phyloP scores from a whole-genome alignment of 345 rosid species.

The Turnera subulata region DNA sequence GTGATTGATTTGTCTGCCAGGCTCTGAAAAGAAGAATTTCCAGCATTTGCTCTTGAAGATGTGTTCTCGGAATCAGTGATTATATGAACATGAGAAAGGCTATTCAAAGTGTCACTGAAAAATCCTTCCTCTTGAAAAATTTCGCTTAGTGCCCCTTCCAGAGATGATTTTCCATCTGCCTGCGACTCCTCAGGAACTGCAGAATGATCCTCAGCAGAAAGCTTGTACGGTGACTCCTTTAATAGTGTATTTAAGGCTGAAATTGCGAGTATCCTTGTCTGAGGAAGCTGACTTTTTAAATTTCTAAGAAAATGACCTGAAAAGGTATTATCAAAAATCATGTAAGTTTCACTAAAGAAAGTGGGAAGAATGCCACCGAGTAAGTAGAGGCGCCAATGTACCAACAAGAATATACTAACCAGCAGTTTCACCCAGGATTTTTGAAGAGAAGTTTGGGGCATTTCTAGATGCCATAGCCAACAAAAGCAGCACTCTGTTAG shows the following conservation, averaged over 20 bases:
- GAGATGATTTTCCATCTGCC: constrained; percentile 53
- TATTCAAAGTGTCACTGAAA: constrained; percentile 76
- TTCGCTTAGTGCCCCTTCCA: constrained; percentile 73
- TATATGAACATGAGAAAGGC: constrained; percentile 93
- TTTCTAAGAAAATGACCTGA: constrained; percentile 94
- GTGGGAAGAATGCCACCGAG: neutral
- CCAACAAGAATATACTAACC: constrained; percentile 42
- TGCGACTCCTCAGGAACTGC: constrained; percentile 24
- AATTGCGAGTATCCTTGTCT: constrained; percentile 95
- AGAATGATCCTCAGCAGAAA: constrained; percentile 44
- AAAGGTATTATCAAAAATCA: constrained; percentile 15
- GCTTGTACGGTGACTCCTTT: constrained; percentile 91
- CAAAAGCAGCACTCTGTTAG: constrained; percentile 89
- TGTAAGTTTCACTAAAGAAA: neutral
- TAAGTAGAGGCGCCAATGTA: constrained; percentile 5
- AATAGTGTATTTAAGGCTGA: constrained; percentile 87
- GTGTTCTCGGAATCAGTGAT: constrained; percentile 66
- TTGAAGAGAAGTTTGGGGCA: constrained; percentile 63
- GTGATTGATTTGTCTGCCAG: constrained; percentile 91
- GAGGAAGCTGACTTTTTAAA: constrained; percentile 97
- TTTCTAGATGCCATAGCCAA: constrained; percentile 83
- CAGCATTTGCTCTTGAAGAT: constrained; percentile 76
- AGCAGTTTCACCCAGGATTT: constrained; percentile 77
- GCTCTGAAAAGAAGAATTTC: constrained; percentile 82
- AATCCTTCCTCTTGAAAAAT: constrained; percentile 91